Evolutionary conservation across 345 rosid genomes (phyloP).

Genomic region (Nephelium lappaceum): DNA sequence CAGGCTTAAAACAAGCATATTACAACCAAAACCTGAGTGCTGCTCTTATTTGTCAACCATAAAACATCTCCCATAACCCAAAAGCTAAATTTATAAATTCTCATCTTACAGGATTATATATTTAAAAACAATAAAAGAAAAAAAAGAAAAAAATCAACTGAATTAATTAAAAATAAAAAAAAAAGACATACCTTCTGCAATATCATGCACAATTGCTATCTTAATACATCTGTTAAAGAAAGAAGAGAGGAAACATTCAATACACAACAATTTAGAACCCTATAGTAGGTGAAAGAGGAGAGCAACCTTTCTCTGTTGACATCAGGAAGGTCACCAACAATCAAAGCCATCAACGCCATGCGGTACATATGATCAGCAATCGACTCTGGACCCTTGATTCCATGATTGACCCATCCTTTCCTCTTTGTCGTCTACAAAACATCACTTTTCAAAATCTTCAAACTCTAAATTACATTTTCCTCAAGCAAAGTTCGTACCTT

Average conservation of each 20-base stretch:
- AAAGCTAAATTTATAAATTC: neutral
- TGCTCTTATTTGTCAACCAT: constrained; percentile 1
- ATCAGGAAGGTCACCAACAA: constrained; percentile 75
- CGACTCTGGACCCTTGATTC: constrained; percentile 79
- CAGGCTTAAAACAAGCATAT: neutral
- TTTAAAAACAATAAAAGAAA: neutral
- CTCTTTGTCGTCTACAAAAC: constrained; percentile 79
- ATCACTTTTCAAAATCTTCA: neutral
- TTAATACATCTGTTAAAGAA: constrained; percentile 77
- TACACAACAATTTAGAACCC: neutral
- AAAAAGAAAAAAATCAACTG: neutral
- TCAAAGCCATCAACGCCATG: constrained; percentile 90
- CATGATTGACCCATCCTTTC: constrained; percentile 93
- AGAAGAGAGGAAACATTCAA: constrained; percentile 11
- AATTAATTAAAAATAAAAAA: neutral
- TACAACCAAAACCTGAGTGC: neutral
- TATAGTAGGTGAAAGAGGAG: neutral
- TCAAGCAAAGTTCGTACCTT: constrained; percentile 47
- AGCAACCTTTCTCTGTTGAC: constrained; percentile 73
- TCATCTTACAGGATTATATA: neutral
- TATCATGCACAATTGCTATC: constrained; percentile 96
- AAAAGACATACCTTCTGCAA: constrained; percentile 80
- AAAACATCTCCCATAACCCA: neutral
- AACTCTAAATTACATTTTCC: neutral
- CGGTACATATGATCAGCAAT: constrained; percentile 96